Base-by-base conservation (phyloP, 352 stramenopile species). In the Phytopythium aichiense region DNA sequence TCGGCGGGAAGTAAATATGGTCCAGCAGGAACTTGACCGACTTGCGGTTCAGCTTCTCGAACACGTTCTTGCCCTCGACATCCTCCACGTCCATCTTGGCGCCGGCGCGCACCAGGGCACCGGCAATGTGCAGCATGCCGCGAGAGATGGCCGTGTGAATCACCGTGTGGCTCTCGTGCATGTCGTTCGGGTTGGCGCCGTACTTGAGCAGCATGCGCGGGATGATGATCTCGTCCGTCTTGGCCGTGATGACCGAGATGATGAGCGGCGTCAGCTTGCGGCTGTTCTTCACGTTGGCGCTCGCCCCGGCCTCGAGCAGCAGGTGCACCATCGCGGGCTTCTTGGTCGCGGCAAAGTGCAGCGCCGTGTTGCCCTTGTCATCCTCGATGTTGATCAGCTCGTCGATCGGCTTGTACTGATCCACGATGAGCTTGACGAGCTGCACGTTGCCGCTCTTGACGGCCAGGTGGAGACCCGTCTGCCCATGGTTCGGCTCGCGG, bases 21-120 rank as follows among this genome's bases (percentile, higher is more conserved):
- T 76, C 80, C 50, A 95, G 73, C 33, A 95, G 63, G 60, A 83
- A 79, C 28, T 83, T 84, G 30, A 88, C 66, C 56, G 83, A 83
- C 63, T 87, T 83, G 42, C 84, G 84, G 67, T 84, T 72, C 30
- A 92, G 62, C 58, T 95, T 95, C 58, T 95, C 86, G 65, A 93
- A 95, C 49, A 95, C 77, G 58, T 84, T 95, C 61, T 86, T 84
- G 33, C 86, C 86, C 25, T 95, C 86, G 9, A 78, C 77, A 62
- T 95, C 86, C 60, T 95, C 86, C 11, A 95, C 86, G 63, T 95
- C 86, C 75, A 95, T 84, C 69, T 95, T 95, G 49, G 86, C 86
- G 35, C 35, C 28, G 28, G 86, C 86, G 35, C 80, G 78, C 23
- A 95, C 81, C 4, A 95, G 69, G 22, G 86, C 86, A 18, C 84